Evolutionary conservation across 768 basidiomycete species (phyloP), one percentile per base, ranked within the genome.

Genomic region (Podaxis sp.): DNA sequence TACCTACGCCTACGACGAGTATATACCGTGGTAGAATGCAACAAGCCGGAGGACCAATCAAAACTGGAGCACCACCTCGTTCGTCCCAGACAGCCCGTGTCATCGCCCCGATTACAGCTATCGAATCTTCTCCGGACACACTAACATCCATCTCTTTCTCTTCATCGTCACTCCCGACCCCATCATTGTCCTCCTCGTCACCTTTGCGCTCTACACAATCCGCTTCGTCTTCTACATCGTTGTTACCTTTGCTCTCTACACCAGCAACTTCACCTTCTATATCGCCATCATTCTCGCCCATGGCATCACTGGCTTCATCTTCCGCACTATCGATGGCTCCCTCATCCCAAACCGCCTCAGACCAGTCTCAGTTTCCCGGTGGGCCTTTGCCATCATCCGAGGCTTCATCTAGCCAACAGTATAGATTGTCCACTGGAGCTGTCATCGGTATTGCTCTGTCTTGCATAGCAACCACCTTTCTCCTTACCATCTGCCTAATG

Each of bases 361-460:
- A 46, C 11, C 10, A 30, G 13, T 28, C 15, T 28, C 60, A 13
- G 24, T 26, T 30, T 7, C 13, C 8, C 10, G 4, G 24, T 33
- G 26, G 17, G 8, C 51, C 24, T 28, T 33, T 4, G 51, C 1
- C 17, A 44, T 44, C 41, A n/a, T 10, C 41, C 41, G 41, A 0
- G 5, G 38, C 41, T 57, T 6, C 17, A 17, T 4, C 26, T 12
- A 24, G 30, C 28, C 22, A 36, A 40, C 22, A 38, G 11, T 0
- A 28, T 22, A 26, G 8, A 6, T 70, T 83, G 33, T 75, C 86
- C 12, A 69, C 74, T 2, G 85, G 84, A 1, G 84, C 80, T 5
- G 77, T 87, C 53, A 83, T 77, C 10, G 87, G 81, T 20, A 82
- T 87, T 33, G 79, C 85, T 33, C 76, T 80, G 24, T 75, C 72